Percentiles rank a stretch among this genome's conserved stretches.
These are phyloP conservation scores for Fusarium temperatum DNA, from an alignment of 2,329 filamentous ascomycete species.

Conservation along the genomic window DNA sequence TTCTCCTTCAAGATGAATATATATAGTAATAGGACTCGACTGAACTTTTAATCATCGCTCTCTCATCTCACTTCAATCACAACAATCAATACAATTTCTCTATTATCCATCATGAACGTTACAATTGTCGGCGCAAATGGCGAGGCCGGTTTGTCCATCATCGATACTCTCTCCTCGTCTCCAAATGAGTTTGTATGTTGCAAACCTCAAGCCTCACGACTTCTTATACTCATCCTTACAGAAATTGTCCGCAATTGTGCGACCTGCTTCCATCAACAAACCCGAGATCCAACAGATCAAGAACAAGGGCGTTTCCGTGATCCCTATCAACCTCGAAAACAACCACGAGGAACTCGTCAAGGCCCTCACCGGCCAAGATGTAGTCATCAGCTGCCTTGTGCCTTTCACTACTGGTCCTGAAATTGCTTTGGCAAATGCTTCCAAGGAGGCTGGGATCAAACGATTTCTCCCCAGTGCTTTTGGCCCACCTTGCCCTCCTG, in stretches of 20 bases:
- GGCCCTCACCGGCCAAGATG: slow-evolving; percentile 14
- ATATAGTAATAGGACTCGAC: neutral
- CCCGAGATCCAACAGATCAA: slow-evolving; percentile 12
- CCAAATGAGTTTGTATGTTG: slow-evolving; percentile 20
- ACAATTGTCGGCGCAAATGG: slow-evolving; percentile 31
- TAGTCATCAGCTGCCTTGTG: slow-evolving; percentile 15
- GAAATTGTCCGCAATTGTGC: slow-evolving; percentile 24
- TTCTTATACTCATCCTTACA: neutral
- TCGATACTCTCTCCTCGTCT: slow-evolving; percentile 13
- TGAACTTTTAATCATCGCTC: neutral
- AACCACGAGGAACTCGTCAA: slow-evolving; percentile 19
- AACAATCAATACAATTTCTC: neutral
- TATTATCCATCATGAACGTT: slow-evolving; percentile 19
- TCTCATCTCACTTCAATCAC: neutral
- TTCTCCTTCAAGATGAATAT: neutral
- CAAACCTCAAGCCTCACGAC: neutral
- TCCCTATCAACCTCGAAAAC: slow-evolving; percentile 7
- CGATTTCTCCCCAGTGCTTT: slow-evolving; percentile 27
- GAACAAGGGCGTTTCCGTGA: slow-evolving; percentile 10
- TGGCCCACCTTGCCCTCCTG: slow-evolving; percentile 11
- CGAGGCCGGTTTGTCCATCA: slow-evolving; percentile 22
- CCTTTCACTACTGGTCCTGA: neutral
- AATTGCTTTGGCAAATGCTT: slow-evolving; percentile 17
- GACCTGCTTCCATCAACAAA: slow-evolving; percentile 26
- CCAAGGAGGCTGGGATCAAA: slow-evolving; percentile 26